A percentile compares a stretch with the other conserved stretches of the same genome.
These are phyloP conservation scores for Cordyceps tenuipes DNA, from an alignment of 2,329 filamentous ascomycete genomes.

Conservation along the genomic window DNA sequence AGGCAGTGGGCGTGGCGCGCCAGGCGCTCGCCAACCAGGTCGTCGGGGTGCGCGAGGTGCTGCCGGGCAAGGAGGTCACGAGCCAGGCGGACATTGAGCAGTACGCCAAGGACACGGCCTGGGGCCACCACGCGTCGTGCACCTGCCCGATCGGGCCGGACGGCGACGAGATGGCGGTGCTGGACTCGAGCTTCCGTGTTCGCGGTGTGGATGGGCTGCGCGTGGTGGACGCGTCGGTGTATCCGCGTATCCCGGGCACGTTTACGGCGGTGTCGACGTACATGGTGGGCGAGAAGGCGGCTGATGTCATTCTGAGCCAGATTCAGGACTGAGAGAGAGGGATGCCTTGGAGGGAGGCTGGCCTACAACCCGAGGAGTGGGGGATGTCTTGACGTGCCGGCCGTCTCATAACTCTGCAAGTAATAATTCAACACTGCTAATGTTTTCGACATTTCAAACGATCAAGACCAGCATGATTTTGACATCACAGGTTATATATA, in stretches of 20 bases:
- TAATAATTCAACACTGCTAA: no score
- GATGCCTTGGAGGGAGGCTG: background rate
- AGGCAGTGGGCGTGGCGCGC: constrained; percentile 46
- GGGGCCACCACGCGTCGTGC: constrained; percentile 27
- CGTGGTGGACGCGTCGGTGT: constrained; percentile 39
- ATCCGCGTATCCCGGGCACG: constrained; percentile 28
- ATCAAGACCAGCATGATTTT: no score
- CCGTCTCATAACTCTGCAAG: no score
- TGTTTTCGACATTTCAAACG: no score
- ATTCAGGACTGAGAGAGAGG: background rate
- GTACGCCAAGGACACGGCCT: constrained; percentile 24
- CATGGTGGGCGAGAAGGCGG: constrained; percentile 27
- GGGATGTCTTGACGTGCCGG: no score
- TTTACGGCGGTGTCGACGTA: constrained; percentile 26
- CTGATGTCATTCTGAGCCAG: constrained; percentile 21
- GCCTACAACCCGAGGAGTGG: background rate
- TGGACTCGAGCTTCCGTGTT: constrained; percentile 42
- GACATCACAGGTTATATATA: no score
- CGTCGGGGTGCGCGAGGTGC: constrained; percentile 16
- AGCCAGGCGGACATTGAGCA: constrained; percentile 15
- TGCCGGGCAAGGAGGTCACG: constrained; percentile 15
- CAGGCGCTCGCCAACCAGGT: constrained; percentile 25
- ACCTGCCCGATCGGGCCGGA: constrained; percentile 26
- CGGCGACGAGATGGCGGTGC: constrained; percentile 30
- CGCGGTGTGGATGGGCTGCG: constrained; percentile 35